Conservation (phyloP, 257 asterid species). For the Solanum sejunctum region DNA sequence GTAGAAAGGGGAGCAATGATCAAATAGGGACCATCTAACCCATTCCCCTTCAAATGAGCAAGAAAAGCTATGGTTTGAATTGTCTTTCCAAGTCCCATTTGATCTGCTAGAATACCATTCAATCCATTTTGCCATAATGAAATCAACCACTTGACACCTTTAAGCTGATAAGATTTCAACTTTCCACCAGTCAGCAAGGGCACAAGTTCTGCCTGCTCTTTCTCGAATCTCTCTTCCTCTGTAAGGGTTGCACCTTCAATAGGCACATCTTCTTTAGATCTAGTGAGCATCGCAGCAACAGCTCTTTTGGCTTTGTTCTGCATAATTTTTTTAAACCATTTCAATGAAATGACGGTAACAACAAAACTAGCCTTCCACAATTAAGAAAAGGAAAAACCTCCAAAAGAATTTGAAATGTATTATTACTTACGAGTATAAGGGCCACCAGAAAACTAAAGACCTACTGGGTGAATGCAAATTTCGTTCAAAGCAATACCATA, state of each 20-base stretch:
- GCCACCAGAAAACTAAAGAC: background rate
- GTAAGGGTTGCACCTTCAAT: conserved; percentile 54
- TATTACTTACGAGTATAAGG: background rate
- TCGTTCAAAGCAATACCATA: background rate
- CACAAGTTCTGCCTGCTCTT: conserved; percentile 81
- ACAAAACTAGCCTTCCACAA: background rate
- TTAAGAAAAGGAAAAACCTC: background rate
- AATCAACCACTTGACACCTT: conserved; percentile 98
- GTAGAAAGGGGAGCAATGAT: conserved; percentile 95
- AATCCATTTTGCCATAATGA: conserved; percentile 99
- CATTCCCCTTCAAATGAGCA: conserved; percentile 94
- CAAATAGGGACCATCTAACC: conserved; percentile 83
- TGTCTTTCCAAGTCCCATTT: conserved; percentile 99
- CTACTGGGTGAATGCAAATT: background rate
- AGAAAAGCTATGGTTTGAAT: conserved; percentile 94
- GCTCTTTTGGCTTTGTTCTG: conserved; percentile 89
- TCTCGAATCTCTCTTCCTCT: conserved; percentile 54
- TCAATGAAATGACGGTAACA: background rate
- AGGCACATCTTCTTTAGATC: conserved; percentile 59
- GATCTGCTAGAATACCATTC: conserved; percentile 98
- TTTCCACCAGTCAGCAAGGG: conserved; percentile 94
- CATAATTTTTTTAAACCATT: background rate
- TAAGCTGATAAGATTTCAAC: conserved; percentile 79
- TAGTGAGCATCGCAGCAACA: conserved; percentile 88
- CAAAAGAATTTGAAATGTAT: background rate